Evolutionary conservation across 768 basidiomycete genomes (phyloP).

Genomic region (Rhodocollybia butyracea): DNA sequence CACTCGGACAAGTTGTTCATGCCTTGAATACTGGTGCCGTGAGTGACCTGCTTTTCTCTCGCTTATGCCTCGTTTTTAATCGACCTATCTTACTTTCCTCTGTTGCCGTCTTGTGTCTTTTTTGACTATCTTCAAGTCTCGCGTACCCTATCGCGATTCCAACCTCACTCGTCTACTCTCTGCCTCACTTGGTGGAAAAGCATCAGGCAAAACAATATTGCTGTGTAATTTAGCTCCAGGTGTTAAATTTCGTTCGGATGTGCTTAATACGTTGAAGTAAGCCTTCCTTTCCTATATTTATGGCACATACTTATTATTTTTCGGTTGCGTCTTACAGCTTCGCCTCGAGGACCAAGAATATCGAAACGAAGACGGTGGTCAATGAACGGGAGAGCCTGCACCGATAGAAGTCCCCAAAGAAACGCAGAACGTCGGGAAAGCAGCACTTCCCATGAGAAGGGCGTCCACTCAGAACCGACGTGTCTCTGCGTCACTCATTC

Average conservation of each 20-base stretch:
- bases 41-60: neutral
- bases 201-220: conserved; percentile 58
- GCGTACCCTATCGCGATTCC: conserved; percentile 88
- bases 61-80: neutral
- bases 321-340: conserved; percentile 45
- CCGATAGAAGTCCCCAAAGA: neutral
- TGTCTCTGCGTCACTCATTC: conserved; percentile 1
- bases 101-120: neutral
- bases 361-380: conserved; percentile 79
- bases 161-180: conserved; percentile 87
- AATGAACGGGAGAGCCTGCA: conserved; percentile 63
- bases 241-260: conserved; percentile 78
- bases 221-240: conserved; percentile 92
- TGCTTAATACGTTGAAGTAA: conserved; percentile 88
- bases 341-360: conserved; percentile 79
- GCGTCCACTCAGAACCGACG: conserved; percentile 1
- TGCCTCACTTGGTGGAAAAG: conserved; percentile 84
- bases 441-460: neutral
- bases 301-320: neutral
- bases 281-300: conserved; percentile 14
- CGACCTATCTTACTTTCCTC: neutral
- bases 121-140: conserved; percentile 41
- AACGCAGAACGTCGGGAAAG: neutral
- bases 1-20: conserved; percentile 85
- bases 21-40: conserved; percentile 71